Conservation (phyloP, 169 alveolate genomes). For the Plasmodium gallinaceum region DNA sequence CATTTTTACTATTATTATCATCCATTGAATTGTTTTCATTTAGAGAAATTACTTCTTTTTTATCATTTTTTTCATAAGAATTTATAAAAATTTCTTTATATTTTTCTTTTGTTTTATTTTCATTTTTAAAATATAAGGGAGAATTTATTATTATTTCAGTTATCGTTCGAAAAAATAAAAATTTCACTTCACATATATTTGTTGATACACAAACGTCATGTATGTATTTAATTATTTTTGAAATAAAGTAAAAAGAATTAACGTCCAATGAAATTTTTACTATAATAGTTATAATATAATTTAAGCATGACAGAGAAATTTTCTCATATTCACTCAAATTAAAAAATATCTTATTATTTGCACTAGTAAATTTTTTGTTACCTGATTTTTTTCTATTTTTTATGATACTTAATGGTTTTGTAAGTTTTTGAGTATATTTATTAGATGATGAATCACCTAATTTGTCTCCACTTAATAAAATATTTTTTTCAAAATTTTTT, state of each 20-base stretch:
- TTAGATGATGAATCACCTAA: background rate
- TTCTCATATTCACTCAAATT: constrained; percentile 33
- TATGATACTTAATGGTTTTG: background rate
- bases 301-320: constrained; percentile 37
- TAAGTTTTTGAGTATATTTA: background rate
- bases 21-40: background rate
- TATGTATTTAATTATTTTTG: constrained; percentile 55
- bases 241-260: constrained; percentile 20
- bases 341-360: constrained; percentile 16
- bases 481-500: no score
- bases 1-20: background rate
- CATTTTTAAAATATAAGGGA: background rate
- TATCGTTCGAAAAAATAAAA: constrained; percentile 32
- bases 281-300: constrained; percentile 34
- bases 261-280: constrained; percentile 24
- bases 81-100: background rate
- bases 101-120: background rate
- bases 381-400: background rate
- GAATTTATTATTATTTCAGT: constrained; percentile 49
- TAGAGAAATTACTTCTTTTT: background rate
- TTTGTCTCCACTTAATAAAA: background rate
- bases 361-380: background rate
- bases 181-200: constrained; percentile 49
- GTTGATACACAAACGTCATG: constrained; percentile 53
- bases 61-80: background rate